Percentiles rank a stretch among this genome's conserved stretches.
Conservation (phyloP, 192 early-diverging fungal species). For the Ambispora gerdemannii region DNA sequence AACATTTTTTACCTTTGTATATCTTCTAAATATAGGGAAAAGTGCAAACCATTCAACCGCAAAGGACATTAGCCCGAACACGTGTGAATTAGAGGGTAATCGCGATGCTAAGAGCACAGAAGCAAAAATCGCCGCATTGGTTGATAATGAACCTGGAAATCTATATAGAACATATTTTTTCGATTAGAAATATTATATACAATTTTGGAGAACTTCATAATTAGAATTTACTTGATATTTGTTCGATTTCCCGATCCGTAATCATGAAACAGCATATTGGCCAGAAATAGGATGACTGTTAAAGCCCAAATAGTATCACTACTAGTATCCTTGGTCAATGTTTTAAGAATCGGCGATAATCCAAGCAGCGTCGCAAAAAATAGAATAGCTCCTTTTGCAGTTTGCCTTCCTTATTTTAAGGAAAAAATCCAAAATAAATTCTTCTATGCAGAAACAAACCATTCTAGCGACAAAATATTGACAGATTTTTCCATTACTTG, state of each 20-base stretch:
- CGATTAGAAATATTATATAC: too few species aligned
- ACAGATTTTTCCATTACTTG: slow-evolving; percentile 30
- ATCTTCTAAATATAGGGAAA: slow-evolving; percentile 88
- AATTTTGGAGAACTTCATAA: too few species aligned
- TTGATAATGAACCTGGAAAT: slow-evolving; percentile 92
- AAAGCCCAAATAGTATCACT: slow-evolving; percentile 94
- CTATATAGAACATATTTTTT: too few species aligned
- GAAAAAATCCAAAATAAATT: background rate
- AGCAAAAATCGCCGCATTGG: slow-evolving; percentile 94
- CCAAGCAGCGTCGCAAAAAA: slow-evolving; percentile 76
- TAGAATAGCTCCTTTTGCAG: slow-evolving; percentile 62
- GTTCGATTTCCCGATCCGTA: slow-evolving; percentile 56
- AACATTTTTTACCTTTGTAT: slow-evolving; percentile 56
- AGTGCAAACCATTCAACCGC: slow-evolving; percentile 91
- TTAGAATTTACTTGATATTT: slow-evolving; percentile 51
- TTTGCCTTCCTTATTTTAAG: slow-evolving; percentile 40
- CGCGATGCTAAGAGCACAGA: slow-evolving; percentile 88
- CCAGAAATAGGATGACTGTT: slow-evolving; percentile 75
- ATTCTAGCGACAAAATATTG: slow-evolving; percentile 1
- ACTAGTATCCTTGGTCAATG: slow-evolving; percentile 84
- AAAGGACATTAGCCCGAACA: slow-evolving; percentile 83
- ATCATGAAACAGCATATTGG: slow-evolving; percentile 89
- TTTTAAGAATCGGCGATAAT: slow-evolving; percentile 87
- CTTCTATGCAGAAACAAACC: slow-evolving; percentile 7
- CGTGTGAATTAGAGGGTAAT: slow-evolving; percentile 75